A percentile compares a stretch with the other conserved stretches of the same genome.
phyloP scores from a whole-genome alignment of 306 rosid genomes.

The Dalbergia cultrata region DNA sequence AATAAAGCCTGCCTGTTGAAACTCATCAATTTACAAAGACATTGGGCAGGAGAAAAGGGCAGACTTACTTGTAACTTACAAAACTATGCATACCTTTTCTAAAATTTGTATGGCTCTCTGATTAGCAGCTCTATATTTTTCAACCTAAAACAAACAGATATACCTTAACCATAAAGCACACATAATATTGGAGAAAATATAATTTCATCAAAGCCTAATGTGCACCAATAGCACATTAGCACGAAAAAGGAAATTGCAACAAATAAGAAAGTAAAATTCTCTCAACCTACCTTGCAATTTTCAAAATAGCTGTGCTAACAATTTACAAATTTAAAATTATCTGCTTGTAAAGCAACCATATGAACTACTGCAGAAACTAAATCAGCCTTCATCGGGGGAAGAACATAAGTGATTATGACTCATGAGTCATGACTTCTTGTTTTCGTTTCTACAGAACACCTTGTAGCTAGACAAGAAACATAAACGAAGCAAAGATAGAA shows the following conservation, averaged over 20 bases:
- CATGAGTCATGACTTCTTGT: conserved; percentile 17
- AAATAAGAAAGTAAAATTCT: not conserved
- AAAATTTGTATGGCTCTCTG: conserved; percentile 71
- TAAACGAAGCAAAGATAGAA: conserved; percentile 28
- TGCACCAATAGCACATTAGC: not conserved
- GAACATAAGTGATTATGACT: conserved; percentile 7
- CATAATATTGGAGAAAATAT: conserved; percentile 24
- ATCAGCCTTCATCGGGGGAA: not conserved
- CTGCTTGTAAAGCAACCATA: not conserved
- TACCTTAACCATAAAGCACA: not conserved
- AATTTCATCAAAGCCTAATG: not conserved
- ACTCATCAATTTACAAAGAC: conserved; percentile 9
- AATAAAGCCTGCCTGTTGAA: not conserved
- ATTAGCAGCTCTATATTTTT: conserved; percentile 74
- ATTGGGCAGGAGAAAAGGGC: not conserved
- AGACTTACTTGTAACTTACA: not conserved
- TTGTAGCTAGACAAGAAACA: conserved; percentile 3
- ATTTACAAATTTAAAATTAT: not conserved
- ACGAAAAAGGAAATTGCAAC: not conserved
- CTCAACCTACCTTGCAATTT: conserved; percentile 1
- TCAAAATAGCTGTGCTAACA: not conserved
- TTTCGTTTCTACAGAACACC: not conserved
- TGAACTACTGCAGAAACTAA: not conserved
- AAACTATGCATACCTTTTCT: conserved; percentile 70
- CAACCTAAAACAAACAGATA: conserved; percentile 56